phyloP scores from a whole-genome alignment of 2,329 filamentous ascomycete species.

The Knufia fluminis region DNA sequence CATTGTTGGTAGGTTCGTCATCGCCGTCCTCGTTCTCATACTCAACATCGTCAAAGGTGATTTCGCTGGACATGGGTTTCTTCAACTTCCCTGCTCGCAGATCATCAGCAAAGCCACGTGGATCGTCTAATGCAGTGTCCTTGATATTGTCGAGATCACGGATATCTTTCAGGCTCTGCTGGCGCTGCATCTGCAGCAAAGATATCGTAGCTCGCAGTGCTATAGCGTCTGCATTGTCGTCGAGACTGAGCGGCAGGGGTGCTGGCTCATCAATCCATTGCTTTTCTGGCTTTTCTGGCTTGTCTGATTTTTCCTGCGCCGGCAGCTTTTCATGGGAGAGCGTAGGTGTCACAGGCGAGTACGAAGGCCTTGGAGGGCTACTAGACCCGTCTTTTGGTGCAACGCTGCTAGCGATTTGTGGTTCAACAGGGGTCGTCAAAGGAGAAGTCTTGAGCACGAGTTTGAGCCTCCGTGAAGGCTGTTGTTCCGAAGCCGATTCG shows the following conservation, averaged over 20 bases:
- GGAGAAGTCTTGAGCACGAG: slow-evolving; percentile 10
- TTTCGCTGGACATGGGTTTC: slow-evolving; percentile 20
- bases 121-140: slow-evolving; percentile 59
- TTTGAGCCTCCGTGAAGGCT: slow-evolving; percentile 10
- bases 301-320: slow-evolving; percentile 14
- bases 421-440: slow-evolving; percentile 1
- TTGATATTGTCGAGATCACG: slow-evolving; percentile 60
- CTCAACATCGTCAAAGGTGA: slow-evolving; percentile 26
- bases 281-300: slow-evolving; percentile 11
- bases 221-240: slow-evolving; percentile 71
- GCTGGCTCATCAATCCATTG: slow-evolving; percentile 25
- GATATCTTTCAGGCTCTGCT: slow-evolving; percentile 68
- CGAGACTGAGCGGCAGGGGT: slow-evolving; percentile 37
- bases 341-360: slow-evolving; percentile 40
- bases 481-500: slow-evolving; percentile 2
- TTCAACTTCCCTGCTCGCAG: slow-evolving; percentile 54
- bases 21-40: slow-evolving; percentile 28
- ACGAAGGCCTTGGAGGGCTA: slow-evolving; percentile 33
- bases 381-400: slow-evolving; percentile 15
- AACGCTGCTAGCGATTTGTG: neutral
- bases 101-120: slow-evolving; percentile 61
- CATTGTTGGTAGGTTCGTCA: slow-evolving; percentile 19
- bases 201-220: slow-evolving; percentile 78
- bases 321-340: slow-evolving; percentile 26
- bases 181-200: slow-evolving; percentile 75